These are phyloP conservation scores for Suillus hirtellus DNA, from an alignment of 768 basidiomycete genomes.

Conservation along the genomic window DNA sequence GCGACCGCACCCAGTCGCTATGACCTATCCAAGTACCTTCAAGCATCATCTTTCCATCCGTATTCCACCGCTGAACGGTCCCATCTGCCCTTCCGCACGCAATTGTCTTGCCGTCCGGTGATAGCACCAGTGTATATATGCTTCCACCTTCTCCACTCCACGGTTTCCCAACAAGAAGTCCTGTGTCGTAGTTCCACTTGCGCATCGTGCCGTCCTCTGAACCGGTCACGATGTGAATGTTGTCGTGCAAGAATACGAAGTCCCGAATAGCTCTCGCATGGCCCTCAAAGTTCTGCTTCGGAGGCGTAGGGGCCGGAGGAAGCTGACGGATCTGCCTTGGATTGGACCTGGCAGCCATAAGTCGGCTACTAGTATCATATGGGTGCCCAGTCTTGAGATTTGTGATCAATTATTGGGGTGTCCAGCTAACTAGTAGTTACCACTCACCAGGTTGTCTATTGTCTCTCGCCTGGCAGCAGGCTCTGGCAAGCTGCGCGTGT, in stretches of 20 bases:
- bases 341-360: not conserved
- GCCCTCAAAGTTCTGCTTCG: not conserved
- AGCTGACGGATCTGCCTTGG: not conserved
- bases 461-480: not conserved
- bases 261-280: not conserved
- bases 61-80: not conserved
- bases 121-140: not conserved
- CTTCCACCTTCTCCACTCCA: not conserved
- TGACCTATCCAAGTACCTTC: not conserved
- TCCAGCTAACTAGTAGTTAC: not conserved
- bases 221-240: not conserved
- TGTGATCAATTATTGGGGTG: not conserved
- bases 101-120: not conserved
- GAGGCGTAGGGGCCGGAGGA: not conserved
- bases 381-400: not conserved
- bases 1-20: not conserved
- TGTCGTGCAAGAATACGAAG: not conserved
- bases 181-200: conserved; percentile 1
- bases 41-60: not conserved
- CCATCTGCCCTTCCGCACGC: not conserved
- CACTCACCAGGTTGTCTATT: not conserved
- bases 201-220: conserved; percentile 2
- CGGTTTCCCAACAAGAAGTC: not conserved
- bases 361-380: not conserved
- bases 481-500: not conserved